These are phyloP conservation scores for Melaleuca alternifolia DNA, from an alignment of 345 rosid species.

Conservation along the genomic window DNA sequence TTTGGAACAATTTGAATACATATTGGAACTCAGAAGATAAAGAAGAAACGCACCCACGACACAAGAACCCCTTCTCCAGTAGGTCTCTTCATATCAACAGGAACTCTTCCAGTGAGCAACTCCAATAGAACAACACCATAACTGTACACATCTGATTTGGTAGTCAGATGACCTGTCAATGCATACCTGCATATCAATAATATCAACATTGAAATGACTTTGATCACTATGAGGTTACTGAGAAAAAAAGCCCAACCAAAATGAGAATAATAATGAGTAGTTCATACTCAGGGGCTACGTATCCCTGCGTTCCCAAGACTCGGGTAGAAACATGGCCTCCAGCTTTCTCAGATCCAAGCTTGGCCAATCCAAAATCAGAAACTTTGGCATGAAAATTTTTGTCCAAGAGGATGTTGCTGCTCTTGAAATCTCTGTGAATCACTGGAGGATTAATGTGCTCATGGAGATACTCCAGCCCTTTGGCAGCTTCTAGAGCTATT, in stretches of 20 bases:
- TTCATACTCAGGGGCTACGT: constrained; percentile 69
- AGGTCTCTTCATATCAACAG: constrained; percentile 77
- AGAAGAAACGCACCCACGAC: constrained; percentile 40
- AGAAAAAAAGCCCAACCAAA: neutral
- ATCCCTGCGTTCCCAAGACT: constrained; percentile 76
- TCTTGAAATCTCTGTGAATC: constrained; percentile 71
- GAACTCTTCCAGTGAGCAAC: constrained; percentile 83
- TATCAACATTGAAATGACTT: neutral
- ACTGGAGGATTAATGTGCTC: constrained; percentile 65
- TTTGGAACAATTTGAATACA: neutral
- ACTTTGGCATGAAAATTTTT: constrained; percentile 59
- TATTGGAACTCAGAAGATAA: neutral
- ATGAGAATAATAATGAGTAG: neutral
- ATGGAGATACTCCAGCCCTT: constrained; percentile 78
- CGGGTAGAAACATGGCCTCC: constrained; percentile 73
- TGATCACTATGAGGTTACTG: neutral
- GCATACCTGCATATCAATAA: constrained; percentile 50
- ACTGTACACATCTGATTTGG: constrained; percentile 95
- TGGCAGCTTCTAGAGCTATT: constrained; percentile 79
- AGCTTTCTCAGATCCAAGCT: constrained; percentile 61
- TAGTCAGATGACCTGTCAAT: constrained; percentile 81
- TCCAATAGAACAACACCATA: constrained; percentile 88
- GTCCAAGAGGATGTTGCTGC: constrained; percentile 66
- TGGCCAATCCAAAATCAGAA: constrained; percentile 76
- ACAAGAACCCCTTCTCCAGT: constrained; percentile 83